Conservation (phyloP, 805 yeast genomes). For the Candida morakotiae region DNA sequence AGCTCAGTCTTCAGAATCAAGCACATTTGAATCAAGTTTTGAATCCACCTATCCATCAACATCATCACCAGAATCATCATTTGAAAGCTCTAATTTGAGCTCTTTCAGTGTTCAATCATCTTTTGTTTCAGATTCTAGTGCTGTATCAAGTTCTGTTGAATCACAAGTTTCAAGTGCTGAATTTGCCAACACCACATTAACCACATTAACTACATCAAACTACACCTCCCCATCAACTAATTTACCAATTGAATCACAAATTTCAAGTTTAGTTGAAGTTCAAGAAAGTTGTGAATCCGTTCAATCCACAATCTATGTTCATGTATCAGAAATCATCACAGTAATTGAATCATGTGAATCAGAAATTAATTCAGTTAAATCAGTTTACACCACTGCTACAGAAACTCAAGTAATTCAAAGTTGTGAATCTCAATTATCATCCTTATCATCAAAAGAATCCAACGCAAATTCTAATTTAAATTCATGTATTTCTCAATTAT, state of each 20-base stretch:
- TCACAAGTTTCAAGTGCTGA: not conserved
- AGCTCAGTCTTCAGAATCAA: not conserved
- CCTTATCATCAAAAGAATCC: conserved; percentile 6
- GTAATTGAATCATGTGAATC: conserved; percentile 8
- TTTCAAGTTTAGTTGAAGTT: not conserved
- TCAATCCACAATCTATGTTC: conserved; percentile 2
- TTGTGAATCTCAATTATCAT: conserved; percentile 3
- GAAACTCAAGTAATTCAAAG: conserved; percentile 4
- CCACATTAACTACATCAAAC: not conserved
- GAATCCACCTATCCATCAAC: not conserved
- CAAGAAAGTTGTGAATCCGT: conserved; percentile 6
- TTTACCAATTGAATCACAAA: not conserved
- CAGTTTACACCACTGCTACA: conserved; percentile 3
- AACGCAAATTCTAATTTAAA: conserved; percentile 4
- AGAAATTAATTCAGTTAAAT: conserved; percentile 2
- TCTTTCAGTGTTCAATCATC: not conserved
- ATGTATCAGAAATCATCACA: conserved; percentile 1
- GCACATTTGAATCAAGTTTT: not conserved
- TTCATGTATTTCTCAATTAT: conserved; percentile 1
- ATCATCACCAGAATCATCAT: not conserved
- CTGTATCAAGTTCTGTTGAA: not conserved
- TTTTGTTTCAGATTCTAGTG: not conserved
- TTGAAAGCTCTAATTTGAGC: not conserved
- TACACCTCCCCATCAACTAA: not conserved
- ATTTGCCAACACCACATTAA: not conserved